Percentiles rank a stretch among this genome's conserved stretches.
Conservation (phyloP, 345 rosid genomes). For the Viola odorata region DNA sequence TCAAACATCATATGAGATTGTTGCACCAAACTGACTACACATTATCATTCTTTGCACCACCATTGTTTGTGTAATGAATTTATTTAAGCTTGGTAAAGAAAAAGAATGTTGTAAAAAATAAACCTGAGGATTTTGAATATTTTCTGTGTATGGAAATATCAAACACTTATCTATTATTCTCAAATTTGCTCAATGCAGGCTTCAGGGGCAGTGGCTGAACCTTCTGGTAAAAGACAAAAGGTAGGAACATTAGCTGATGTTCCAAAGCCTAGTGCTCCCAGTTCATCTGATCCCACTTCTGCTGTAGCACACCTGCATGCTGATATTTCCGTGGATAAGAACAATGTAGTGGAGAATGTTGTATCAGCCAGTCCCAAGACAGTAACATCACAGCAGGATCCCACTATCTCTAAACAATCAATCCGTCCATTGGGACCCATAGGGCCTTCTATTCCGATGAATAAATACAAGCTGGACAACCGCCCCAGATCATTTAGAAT, state of each 20-base stretch:
- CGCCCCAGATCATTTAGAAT: constrained; percentile 72
- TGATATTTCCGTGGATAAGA: constrained; percentile 35
- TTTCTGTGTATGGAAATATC: background rate
- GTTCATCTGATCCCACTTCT: constrained; percentile 35
- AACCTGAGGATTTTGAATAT: background rate
- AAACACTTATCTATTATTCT: constrained; percentile 6
- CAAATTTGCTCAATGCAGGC: constrained; percentile 47
- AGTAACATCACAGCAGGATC: constrained; percentile 31
- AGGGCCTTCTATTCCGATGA: constrained; percentile 33
- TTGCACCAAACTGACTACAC: no score
- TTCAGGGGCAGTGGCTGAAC: constrained; percentile 51
- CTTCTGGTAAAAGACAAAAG: constrained; percentile 55
- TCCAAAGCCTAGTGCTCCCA: constrained; percentile 25
- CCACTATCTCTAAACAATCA: constrained; percentile 38
- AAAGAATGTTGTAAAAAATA: background rate
- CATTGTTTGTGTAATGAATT: no score
- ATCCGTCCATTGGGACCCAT: constrained; percentile 29
- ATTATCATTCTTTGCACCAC: no score
- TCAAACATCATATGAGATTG: background rate
- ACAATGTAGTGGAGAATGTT: constrained; percentile 34
- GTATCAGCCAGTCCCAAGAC: constrained; percentile 31
- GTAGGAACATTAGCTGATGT: constrained; percentile 38
- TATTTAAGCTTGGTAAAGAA: background rate
- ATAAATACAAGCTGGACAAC: constrained; percentile 79
- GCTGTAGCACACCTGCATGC: constrained; percentile 26